Percentiles rank a stretch among this genome's conserved stretches.
These are phyloP conservation scores for Penicillium subrubescens DNA, from an alignment of 495 filamentous ascomycete genomes.

Conservation along the genomic window DNA sequence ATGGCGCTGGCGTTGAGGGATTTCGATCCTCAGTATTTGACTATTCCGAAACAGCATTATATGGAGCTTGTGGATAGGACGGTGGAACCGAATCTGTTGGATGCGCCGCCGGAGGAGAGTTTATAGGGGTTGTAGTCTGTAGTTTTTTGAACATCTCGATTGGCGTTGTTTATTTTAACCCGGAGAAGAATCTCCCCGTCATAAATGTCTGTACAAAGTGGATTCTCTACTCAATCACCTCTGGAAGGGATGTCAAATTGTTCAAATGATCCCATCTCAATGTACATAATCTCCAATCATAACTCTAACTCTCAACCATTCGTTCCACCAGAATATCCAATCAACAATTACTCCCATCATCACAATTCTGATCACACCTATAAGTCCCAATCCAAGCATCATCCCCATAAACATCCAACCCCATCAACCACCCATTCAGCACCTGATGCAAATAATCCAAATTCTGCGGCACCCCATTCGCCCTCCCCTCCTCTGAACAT, in stretches of 20 bases:
- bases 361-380: conserved; percentile 21
- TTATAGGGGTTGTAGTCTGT: background rate
- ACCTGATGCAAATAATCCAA: conserved; percentile 35
- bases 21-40: background rate
- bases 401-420: conserved; percentile 31
- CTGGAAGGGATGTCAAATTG: background rate
- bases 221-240: background rate
- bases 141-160: background rate
- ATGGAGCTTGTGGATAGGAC: background rate
- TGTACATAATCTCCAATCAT: background rate
- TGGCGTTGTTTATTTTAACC: background rate
- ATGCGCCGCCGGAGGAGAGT: background rate
- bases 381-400: conserved; percentile 31
- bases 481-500: conserved; percentile 32
- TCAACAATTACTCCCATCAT: conserved; percentile 20
- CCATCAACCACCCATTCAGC: conserved; percentile 36
- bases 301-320: background rate
- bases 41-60: background rate
- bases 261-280: background rate
- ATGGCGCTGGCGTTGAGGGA: background rate
- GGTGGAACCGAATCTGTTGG: background rate
- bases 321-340: background rate
- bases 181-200: background rate
- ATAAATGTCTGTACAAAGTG: background rate
- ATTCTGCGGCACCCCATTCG: conserved; percentile 35